These are phyloP conservation scores for Rutstroemia sp. DNA, from an alignment of 2,329 filamentous ascomycete genomes.

Conservation along the genomic window DNA sequence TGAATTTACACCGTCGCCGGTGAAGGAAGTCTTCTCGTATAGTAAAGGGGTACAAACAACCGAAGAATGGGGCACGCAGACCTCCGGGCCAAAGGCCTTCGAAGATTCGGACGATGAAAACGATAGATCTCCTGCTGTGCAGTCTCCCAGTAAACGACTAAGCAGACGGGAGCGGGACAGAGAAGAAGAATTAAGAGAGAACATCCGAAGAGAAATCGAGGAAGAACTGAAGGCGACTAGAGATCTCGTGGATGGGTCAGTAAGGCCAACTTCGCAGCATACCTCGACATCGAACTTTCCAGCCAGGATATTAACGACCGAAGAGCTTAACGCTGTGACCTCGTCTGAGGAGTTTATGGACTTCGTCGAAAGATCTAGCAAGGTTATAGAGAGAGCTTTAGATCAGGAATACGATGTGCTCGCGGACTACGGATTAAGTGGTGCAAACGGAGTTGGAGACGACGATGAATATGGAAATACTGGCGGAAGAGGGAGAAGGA, in stretches of 20 bases:
- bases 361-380: conserved; percentile 91
- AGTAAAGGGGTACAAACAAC: conserved; percentile 94
- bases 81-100: conserved; percentile 44
- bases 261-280: conserved; percentile 40
- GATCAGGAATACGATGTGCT: conserved; percentile 96
- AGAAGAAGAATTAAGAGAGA: conserved; percentile 83
- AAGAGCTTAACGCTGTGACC: conserved; percentile 85
- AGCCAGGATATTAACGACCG: conserved; percentile 67
- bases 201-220: conserved; percentile 82
- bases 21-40: conserved; percentile 86
- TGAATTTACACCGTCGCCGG: conserved; percentile 69
- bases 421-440: conserved; percentile 84
- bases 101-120: conserved; percentile 60
- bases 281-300: conserved; percentile 55
- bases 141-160: conserved; percentile 62
- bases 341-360: conserved; percentile 90
- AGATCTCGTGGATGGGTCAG: conserved; percentile 47
- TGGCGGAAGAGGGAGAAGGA: conserved; percentile 62
- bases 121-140: conserved; percentile 44
- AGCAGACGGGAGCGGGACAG: conserved; percentile 74
- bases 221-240: conserved; percentile 76
- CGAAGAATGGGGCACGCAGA: conserved; percentile 57
- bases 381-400: conserved; percentile 90
- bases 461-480: conserved; percentile 69
- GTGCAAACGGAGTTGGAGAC: conserved; percentile 63